These are phyloP conservation scores for Paradendryphiella salina DNA, from an alignment of 2,329 filamentous ascomycete genomes.

Conservation along the genomic window DNA sequence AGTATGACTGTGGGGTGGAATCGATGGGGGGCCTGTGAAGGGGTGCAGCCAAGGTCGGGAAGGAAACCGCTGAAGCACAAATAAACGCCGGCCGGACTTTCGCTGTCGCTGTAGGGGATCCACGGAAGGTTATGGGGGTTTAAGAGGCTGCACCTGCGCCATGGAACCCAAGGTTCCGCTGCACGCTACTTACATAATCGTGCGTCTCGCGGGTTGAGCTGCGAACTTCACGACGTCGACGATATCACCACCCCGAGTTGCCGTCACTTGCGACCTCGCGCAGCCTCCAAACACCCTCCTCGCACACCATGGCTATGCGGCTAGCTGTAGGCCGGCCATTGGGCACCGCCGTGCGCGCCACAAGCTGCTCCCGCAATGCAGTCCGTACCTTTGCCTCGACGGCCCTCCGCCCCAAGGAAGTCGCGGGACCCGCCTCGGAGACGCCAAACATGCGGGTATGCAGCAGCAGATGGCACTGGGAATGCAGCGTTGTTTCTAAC, in stretches of 20 bases:
- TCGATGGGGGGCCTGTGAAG: slow-evolving; percentile 3
- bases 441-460: slow-evolving; percentile 54
- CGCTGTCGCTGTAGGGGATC: slow-evolving; percentile 23
- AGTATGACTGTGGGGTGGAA: slow-evolving; percentile 10
- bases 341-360: slow-evolving; percentile 43
- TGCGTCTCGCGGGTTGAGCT: slow-evolving; percentile 15
- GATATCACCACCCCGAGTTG: slow-evolving; percentile 27
- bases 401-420: slow-evolving; percentile 49
- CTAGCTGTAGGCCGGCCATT: slow-evolving; percentile 48
- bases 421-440: slow-evolving; percentile 48
- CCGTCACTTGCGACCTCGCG: slow-evolving; percentile 31
- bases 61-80: slow-evolving; percentile 25
- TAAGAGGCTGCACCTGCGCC: slow-evolving; percentile 30
- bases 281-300: slow-evolving; percentile 22
- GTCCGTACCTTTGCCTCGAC: slow-evolving; percentile 51
- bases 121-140: slow-evolving; percentile 25
- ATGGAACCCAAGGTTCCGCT: slow-evolving; percentile 21
- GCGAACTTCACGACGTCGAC: slow-evolving; percentile 30
- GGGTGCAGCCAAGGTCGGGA: slow-evolving; percentile 10
- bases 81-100: slow-evolving; percentile 41
- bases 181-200: slow-evolving; percentile 21
- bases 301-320: slow-evolving; percentile 48
- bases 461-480: not conserved
- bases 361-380: slow-evolving; percentile 37
- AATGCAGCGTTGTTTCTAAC: slow-evolving; percentile 22